Percentiles rank a stretch among this genome's conserved stretches.
Conservation (phyloP, 2,329 filamentous ascomycete genomes). For the Cladosporium colombiae region DNA sequence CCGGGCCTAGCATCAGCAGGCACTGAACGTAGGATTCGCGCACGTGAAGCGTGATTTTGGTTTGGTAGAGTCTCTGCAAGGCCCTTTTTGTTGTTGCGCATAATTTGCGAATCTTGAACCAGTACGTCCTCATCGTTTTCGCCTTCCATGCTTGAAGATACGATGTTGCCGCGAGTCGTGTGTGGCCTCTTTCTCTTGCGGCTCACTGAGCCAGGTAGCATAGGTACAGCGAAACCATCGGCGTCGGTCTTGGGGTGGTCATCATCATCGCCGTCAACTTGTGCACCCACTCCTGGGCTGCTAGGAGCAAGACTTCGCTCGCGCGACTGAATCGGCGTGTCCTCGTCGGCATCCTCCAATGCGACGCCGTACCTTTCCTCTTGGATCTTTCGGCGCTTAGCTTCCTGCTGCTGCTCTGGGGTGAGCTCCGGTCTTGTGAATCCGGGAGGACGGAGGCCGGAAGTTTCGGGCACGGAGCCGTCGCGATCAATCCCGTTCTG, state of each 20-base stretch:
- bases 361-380: constrained; percentile 16
- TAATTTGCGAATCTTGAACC: constrained; percentile 7
- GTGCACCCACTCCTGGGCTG: neutral
- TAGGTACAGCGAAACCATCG: constrained; percentile 19
- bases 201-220: neutral
- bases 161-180: neutral
- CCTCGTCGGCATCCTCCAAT: constrained; percentile 11
- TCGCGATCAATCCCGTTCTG: constrained; percentile 19
- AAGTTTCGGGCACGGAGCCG: constrained; percentile 17
- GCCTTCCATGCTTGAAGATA: constrained; percentile 14
- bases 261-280: neutral
- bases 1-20: constrained; percentile 3
- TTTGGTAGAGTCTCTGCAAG: neutral
- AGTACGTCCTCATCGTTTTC: constrained; percentile 14
- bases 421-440: constrained; percentile 8
- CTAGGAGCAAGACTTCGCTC: constrained; percentile 6
- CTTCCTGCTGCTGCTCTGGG: constrained; percentile 16
- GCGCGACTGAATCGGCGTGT: constrained; percentile 14
- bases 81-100: neutral
- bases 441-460: constrained; percentile 15
- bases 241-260: constrained; percentile 1
- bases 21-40: neutral
- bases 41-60: neutral
- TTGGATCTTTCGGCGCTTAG: constrained; percentile 15
- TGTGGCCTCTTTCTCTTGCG: constrained; percentile 7